These are phyloP conservation scores for Oryza glaberrima DNA, from an alignment of 176 grass and related monocot species.

Conservation along the genomic window DNA sequence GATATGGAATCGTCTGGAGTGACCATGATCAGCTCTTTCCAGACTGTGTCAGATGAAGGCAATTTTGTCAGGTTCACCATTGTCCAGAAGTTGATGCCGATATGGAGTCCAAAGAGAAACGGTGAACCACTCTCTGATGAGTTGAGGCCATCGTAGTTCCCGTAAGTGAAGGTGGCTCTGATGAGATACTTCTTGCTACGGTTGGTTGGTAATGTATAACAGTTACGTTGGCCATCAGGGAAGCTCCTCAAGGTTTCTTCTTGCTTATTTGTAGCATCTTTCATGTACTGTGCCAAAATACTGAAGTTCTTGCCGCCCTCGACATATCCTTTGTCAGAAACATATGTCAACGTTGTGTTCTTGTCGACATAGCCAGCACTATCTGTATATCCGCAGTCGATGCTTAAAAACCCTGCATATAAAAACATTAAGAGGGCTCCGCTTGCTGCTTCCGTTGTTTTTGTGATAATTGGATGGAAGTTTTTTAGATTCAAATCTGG, in stretches of 20 bases:
- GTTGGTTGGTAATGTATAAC: constrained; percentile 15
- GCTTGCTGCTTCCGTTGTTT: too few relatives aligned
- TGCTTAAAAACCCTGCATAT: neutral
- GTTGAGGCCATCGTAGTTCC: constrained; percentile 22
- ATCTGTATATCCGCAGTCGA: neutral
- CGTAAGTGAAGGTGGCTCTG: constrained; percentile 6
- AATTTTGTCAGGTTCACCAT: neutral
- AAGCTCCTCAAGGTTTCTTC: constrained; percentile 23
- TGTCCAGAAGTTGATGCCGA: constrained; percentile 33
- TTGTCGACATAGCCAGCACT: neutral
- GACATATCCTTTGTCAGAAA: neutral
- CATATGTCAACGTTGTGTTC: neutral
- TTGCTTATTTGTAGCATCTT: fast-evolving
- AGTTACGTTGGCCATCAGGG: constrained; percentile 10
- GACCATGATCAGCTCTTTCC: constrained; percentile 25
- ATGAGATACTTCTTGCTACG: neutral
- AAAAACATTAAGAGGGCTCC: too few relatives aligned
- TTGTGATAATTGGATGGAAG: too few relatives aligned
- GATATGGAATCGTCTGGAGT: neutral
- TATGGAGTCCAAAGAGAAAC: constrained; percentile 26
- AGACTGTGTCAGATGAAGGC: fast-evolving
- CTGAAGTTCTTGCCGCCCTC: neutral
- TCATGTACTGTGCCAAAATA: neutral
- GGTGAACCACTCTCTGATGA: neutral
- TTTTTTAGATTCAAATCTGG: too few relatives aligned